Base-by-base conservation (phyloP, 176 grass and related monocot genomes). In the Zea luxurians region DNA sequence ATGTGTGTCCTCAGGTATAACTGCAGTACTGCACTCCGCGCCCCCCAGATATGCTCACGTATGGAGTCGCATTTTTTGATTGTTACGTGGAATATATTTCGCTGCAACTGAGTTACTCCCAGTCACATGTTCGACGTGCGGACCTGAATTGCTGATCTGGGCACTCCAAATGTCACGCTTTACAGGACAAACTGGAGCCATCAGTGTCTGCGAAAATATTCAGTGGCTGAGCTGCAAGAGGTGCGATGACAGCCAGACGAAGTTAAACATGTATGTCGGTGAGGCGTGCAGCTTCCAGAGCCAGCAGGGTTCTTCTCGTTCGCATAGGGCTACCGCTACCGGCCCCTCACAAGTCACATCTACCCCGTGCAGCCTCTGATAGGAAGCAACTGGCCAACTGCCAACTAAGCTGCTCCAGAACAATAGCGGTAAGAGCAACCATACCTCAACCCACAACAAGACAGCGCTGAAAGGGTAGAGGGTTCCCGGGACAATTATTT, bases 121-220 rank as follows among this genome's bases (percentile, higher is more conserved):
- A 63, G 10, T 77, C 86, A 73, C 70, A 80, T 84, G 37, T 80
- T 83, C 67, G 17, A 64, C 55, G 17, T 84, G 86, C 68, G 70
- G 76, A 16, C 54, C 54, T 64, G 12, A 54, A 66, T 16, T 84
- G 74, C 53, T 17, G 6, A 50, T 21, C 12, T 75, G 8, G 0
- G 27, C 27, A 27, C 27, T 27, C 27, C 27, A 61, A 61, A 7
- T 8, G 10, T 62, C 37, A 15, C 0, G 66, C 54, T 68, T 60
- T 61, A 40, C 58, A 52, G 47, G 47, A 78, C 60, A 82, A 48
- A n/a, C 43, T 35, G 48, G 67, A 36, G 6, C 64, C 27, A 27
- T 27, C 63, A 57, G 48, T 58, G 66, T 72, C 49, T 68, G 2
- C 20, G 20, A 35, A 48, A 70, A 48, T 35, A 27, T 70, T 11